These are phyloP conservation scores for Trichoderma gamsii DNA, from an alignment of 495 filamentous ascomycete genomes.

Conservation along the genomic window DNA sequence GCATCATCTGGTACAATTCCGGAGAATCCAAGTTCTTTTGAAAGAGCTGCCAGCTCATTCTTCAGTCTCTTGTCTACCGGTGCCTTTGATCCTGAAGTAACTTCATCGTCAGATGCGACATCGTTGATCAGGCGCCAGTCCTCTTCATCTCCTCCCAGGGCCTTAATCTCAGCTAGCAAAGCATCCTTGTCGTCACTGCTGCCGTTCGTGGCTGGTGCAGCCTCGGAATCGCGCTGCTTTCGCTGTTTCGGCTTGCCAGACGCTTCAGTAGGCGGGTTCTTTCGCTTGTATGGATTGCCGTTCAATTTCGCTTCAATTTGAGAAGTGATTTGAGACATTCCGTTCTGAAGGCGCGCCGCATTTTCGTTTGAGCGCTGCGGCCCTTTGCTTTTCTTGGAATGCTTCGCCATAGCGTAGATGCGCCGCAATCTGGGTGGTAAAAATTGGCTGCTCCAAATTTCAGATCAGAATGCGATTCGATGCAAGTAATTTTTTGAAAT, in stretches of 20 bases:
- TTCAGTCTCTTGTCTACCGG: constrained; percentile 32
- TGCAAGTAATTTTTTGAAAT: background rate
- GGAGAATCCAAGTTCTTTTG: constrained; percentile 41
- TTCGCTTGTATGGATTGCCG: constrained; percentile 28
- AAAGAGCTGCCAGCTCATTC: constrained; percentile 40
- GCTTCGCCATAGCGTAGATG: constrained; percentile 18
- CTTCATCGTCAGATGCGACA: constrained; percentile 57
- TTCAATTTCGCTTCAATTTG: constrained; percentile 55
- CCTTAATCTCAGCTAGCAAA: constrained; percentile 65
- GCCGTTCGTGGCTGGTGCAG: constrained; percentile 22
- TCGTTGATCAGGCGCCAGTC: constrained; percentile 62
- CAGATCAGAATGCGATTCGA: background rate
- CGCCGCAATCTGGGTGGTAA: background rate
- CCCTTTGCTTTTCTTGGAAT: constrained; percentile 14
- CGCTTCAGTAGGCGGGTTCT: constrained; percentile 28
- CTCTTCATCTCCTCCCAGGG: constrained; percentile 70
- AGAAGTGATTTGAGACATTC: constrained; percentile 56
- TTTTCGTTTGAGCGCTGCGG: constrained; percentile 27
- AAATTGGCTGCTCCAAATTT: background rate
- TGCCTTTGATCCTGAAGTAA: constrained; percentile 29
- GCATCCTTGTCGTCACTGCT: constrained; percentile 46
- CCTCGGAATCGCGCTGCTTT: constrained; percentile 29
- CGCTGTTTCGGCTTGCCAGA: constrained; percentile 39
- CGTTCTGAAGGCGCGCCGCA: constrained; percentile 50
- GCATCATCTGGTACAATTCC: constrained; percentile 30